Evolutionary conservation across 148 eudicot genomes (phyloP).

Genomic region (Nepenthes gracilis): DNA sequence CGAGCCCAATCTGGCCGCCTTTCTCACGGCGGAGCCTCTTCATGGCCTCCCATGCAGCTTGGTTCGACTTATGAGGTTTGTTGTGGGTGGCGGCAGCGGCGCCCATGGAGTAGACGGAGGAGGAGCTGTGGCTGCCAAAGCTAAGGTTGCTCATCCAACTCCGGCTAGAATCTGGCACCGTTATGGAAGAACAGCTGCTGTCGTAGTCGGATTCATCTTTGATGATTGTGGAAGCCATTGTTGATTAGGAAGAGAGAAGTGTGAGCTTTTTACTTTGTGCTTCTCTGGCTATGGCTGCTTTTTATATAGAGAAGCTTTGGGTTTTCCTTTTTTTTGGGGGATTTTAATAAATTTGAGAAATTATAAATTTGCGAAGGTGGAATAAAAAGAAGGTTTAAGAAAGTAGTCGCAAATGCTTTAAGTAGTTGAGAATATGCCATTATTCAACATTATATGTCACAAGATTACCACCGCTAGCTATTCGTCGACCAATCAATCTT

Average conservation of each 20-base stretch:
- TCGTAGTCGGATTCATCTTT: conserved; percentile 44
- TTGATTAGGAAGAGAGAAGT: conserved; percentile 4
- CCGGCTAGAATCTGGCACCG: conserved; percentile 60
- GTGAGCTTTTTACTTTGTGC: conserved; percentile 1
- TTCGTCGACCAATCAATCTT: no score
- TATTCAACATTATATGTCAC: no score
- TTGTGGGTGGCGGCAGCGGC: conserved; percentile 8
- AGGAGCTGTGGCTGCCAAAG: conserved; percentile 49
- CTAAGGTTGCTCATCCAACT: conserved; percentile 69
- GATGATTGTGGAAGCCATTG: conserved; percentile 16
- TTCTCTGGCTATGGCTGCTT: conserved; percentile 5
- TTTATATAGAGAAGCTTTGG: neutral
- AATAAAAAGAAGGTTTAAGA: no score
- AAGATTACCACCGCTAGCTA: no score
- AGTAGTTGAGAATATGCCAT: no score
- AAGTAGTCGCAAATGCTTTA: no score
- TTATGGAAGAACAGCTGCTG: conserved; percentile 53
- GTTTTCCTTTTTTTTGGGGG: conserved; percentile 2
- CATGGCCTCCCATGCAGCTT: conserved; percentile 71
- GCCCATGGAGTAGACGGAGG: conserved; percentile 15
- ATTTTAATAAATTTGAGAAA: neutral
- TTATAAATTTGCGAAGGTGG: no score
- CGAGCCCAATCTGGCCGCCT: conserved; percentile 44
- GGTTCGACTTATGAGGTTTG: conserved; percentile 82
- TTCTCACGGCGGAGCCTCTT: conserved; percentile 25